Conservation (phyloP, 2,329 filamentous ascomycete species). For the Aspergillus sp. region DNA sequence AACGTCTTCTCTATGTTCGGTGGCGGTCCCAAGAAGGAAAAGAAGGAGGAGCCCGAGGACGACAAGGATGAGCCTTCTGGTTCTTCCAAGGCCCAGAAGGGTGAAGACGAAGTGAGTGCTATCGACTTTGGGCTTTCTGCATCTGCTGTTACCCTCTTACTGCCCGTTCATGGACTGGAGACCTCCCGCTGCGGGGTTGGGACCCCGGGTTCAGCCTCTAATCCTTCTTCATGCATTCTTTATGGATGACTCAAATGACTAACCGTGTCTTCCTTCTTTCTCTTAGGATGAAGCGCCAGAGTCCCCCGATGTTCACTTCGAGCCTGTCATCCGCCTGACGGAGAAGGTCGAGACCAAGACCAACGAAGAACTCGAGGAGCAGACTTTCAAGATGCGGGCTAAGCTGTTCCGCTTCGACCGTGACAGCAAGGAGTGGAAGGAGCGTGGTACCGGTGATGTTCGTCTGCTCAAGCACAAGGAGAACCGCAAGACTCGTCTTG, state of each 20-base stretch:
- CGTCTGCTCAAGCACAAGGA: slow-evolving; percentile 98
- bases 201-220: too few relatives aligned
- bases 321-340: slow-evolving; percentile 92
- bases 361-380: slow-evolving; percentile 97
- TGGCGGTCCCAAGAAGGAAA: slow-evolving; percentile 94
- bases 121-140: slow-evolving; percentile 6
- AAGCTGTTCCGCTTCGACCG: slow-evolving; percentile 99
- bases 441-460: slow-evolving; percentile 95
- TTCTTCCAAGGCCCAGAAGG: slow-evolving; percentile 76
- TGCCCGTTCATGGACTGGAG: slow-evolving; percentile 1
- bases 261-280: slow-evolving; percentile 1
- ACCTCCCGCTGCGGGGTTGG: too few relatives aligned
- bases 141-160: background rate
- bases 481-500: slow-evolving; percentile 93
- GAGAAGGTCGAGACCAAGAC: slow-evolving; percentile 97
- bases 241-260: slow-evolving; percentile 1
- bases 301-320: slow-evolving; percentile 92
- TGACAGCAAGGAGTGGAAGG: slow-evolving; percentile 95
- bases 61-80: slow-evolving; percentile 84
- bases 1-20: slow-evolving; percentile 98
- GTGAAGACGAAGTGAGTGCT: slow-evolving; percentile 56
- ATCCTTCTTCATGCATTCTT: background rate
- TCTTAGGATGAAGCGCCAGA: slow-evolving; percentile 70
- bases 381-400: slow-evolving; percentile 98
- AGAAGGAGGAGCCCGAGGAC: slow-evolving; percentile 74